These are phyloP conservation scores for Trichophyton verrucosum DNA, from an alignment of 2,329 filamentous ascomycete genomes.

Conservation along the genomic window DNA sequence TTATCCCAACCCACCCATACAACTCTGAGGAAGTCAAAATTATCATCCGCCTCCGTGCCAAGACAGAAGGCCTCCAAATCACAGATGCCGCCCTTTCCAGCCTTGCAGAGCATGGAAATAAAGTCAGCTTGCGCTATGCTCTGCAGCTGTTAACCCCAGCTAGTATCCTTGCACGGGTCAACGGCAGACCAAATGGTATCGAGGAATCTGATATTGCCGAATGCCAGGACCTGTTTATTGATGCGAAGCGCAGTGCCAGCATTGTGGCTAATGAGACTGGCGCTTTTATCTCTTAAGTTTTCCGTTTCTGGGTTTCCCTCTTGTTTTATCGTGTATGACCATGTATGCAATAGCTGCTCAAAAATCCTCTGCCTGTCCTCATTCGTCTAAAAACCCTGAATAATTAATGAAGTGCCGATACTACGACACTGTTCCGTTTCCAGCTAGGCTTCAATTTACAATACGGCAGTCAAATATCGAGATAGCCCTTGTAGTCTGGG, in stretches of 20 bases:
- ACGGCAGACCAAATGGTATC: conserved; percentile 58
- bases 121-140: conserved; percentile 83
- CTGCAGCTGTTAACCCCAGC: conserved; percentile 82
- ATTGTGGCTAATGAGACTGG: conserved; percentile 54
- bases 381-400: too few relatives aligned
- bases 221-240: conserved; percentile 73
- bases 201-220: conserved; percentile 66
- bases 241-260: conserved; percentile 63
- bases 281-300: conserved; percentile 50
- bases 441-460: too few relatives aligned
- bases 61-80: conserved; percentile 67
- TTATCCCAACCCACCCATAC: conserved; percentile 89
- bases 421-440: too few relatives aligned
- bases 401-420: too few relatives aligned
- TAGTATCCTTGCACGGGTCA: conserved; percentile 80
- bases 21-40: conserved; percentile 77
- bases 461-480: too few relatives aligned
- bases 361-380: not conserved
- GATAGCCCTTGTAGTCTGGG: too few relatives aligned
- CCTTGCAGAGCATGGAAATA: conserved; percentile 73
- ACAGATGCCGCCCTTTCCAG: conserved; percentile 74
- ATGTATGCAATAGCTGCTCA: not conserved
- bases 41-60: conserved; percentile 74
- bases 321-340: not conserved
- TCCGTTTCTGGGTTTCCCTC: not conserved